phyloP scores from a whole-genome alignment of 768 basidiomycete genomes.

The Lentinus brumalis region DNA sequence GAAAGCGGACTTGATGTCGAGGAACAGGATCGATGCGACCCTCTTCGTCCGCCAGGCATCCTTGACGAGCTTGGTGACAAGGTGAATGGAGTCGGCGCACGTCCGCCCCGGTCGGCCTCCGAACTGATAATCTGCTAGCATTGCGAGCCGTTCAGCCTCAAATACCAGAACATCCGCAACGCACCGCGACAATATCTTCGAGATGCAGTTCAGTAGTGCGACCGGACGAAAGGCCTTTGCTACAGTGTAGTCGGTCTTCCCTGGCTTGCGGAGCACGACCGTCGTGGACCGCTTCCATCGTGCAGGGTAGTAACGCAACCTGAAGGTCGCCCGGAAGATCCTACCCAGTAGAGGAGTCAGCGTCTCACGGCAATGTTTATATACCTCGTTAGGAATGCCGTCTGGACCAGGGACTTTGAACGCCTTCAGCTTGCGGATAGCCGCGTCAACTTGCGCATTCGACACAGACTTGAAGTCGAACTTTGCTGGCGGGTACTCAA shows the following conservation, averaged over 20 bases:
- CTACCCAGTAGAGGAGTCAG: slow-evolving; percentile 29
- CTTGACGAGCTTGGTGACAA: slow-evolving; percentile 20
- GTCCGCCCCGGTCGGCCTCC: slow-evolving; percentile 25
- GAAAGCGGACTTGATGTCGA: slow-evolving; percentile 39
- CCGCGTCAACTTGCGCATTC: slow-evolving; percentile 26
- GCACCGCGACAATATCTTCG: slow-evolving; percentile 25
- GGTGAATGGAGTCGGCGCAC: slow-evolving; percentile 29
- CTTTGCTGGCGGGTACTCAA: slow-evolving; percentile 31
- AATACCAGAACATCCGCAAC: slow-evolving; percentile 13
- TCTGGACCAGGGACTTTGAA: slow-evolving; percentile 38
- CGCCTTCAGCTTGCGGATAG: slow-evolving; percentile 31
- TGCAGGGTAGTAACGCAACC: slow-evolving; percentile 19
- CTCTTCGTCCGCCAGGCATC: slow-evolving; percentile 25
- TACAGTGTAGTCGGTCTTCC: slow-evolving; percentile 34
- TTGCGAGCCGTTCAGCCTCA: slow-evolving; percentile 2
- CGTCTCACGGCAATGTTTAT: slow-evolving; percentile 28
- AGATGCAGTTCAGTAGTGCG: slow-evolving; percentile 33
- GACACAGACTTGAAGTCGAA: slow-evolving; percentile 27
- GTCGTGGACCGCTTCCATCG: slow-evolving; percentile 32
- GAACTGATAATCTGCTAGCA: slow-evolving; percentile 26
- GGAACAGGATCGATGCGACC: slow-evolving; percentile 32
- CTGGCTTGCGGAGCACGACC: slow-evolving; percentile 39
- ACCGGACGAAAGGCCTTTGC: slow-evolving; percentile 42
- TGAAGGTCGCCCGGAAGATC: slow-evolving; percentile 34
- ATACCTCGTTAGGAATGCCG: slow-evolving; percentile 35